Evolutionary conservation across 441 rosid genomes (phyloP).

Genomic region (Flueggea neowawraea): DNA sequence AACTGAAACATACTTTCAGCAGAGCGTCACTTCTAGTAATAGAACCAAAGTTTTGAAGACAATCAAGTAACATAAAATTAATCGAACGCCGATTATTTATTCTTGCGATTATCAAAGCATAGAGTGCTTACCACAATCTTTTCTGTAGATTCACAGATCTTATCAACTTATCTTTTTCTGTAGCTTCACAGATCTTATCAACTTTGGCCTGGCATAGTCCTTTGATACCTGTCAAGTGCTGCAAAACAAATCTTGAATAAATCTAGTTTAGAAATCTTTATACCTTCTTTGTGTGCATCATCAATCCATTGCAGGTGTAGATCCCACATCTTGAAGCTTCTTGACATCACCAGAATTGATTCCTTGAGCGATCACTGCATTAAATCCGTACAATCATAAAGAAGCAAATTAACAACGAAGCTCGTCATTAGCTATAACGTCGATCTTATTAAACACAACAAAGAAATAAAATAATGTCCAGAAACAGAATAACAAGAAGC

Average conservation of each 20-base stretch:
- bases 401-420: too few species aligned
- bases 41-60: conserved; percentile 63
- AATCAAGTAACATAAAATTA: conserved; percentile 5
- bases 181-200: conserved; percentile 97
- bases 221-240: conserved; percentile 92
- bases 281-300: conserved; percentile 97
- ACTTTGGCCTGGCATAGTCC: conserved; percentile 97
- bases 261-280: conserved; percentile 5
- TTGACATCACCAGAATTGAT: too few species aligned
- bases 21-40: conserved; percentile 90
- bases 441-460: too few species aligned
- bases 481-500: too few species aligned
- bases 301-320: conserved; percentile 91
- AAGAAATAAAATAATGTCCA: too few species aligned
- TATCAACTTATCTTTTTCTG: conserved; percentile 98
- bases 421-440: too few species aligned
- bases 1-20: conserved; percentile 54
- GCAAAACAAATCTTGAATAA: conserved; percentile 11
- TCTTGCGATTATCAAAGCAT: neutral
- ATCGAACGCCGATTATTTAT: neutral
- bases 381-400: too few species aligned
- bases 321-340: conserved; percentile 36
- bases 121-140: conserved; percentile 71
- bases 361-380: too few species aligned
- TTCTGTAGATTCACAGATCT: conserved; percentile 97